phyloP scores from a whole-genome alignment of 2,329 filamentous ascomycete genomes.

The Apiospora phragmitis region DNA sequence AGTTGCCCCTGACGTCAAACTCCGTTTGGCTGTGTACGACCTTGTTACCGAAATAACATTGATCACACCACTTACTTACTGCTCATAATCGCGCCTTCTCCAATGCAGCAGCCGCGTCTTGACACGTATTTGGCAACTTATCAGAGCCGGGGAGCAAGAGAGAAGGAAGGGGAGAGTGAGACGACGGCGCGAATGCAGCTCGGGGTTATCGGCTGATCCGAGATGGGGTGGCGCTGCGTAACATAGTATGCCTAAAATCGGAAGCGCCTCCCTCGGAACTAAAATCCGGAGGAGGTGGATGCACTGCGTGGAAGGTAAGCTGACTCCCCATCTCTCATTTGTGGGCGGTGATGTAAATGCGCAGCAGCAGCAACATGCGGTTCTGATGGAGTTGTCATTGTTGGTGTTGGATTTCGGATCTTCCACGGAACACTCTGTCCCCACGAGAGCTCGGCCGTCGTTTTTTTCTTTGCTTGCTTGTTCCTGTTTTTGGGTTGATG shows the following conservation, averaged over 20 bases:
- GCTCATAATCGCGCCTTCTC: no score
- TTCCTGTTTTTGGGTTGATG: not conserved
- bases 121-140: not conserved
- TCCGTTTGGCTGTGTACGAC: no score
- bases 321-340: not conserved
- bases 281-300: not conserved
- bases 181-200: not conserved
- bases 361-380: not conserved
- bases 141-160: not conserved
- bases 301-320: not conserved
- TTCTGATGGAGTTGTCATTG: not conserved
- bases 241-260: no score
- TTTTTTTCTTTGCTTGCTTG: not conserved
- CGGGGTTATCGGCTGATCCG: not conserved
- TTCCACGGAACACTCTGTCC: not conserved
- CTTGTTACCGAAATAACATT: no score
- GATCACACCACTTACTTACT: no score
- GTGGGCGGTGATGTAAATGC: not conserved
- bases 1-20: no score
- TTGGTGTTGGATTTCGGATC: not conserved
- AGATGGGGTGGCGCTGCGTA: not conserved
- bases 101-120: no score
- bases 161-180: not conserved
- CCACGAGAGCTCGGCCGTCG: not conserved
- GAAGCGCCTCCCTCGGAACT: not conserved